These are phyloP conservation scores for Penicillium malachiteum DNA, from an alignment of 495 filamentous ascomycete species.

Conservation along the genomic window DNA sequence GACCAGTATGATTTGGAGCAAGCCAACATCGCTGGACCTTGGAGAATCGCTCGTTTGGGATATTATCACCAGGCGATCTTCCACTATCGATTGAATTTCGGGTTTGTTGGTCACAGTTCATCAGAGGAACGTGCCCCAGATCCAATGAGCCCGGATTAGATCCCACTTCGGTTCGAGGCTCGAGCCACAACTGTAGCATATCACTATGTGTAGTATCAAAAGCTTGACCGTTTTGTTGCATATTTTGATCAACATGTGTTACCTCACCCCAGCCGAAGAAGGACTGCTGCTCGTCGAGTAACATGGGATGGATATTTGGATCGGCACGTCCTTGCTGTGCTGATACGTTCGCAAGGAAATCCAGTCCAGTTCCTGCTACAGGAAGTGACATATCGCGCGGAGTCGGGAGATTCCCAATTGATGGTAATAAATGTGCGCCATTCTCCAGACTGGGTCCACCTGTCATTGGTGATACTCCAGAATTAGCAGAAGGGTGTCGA, in stretches of 20 bases:
- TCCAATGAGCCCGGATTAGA: conserved; percentile 40
- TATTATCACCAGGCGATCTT: conserved; percentile 35
- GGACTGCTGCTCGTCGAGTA: conserved; percentile 33
- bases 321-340: conserved; percentile 38
- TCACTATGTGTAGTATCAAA: conserved; percentile 35
- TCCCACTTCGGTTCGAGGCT: conserved; percentile 36
- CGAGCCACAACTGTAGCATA: conserved; percentile 42
- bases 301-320: conserved; percentile 33
- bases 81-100: conserved; percentile 29
- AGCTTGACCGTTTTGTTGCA: conserved; percentile 21
- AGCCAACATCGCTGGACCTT: conserved; percentile 52
- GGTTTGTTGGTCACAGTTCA: conserved; percentile 28
- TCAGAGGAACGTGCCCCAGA: conserved; percentile 30
- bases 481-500: conserved; percentile 20
- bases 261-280: conserved; percentile 41
- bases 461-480: conserved; percentile 15
- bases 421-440: conserved; percentile 22
- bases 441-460: conserved; percentile 11
- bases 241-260: conserved; percentile 21
- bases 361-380: conserved; percentile 23
- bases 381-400: conserved; percentile 29
- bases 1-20: conserved; percentile 40
- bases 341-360: conserved; percentile 42
- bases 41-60: conserved; percentile 48
- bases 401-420: conserved; percentile 14